Percentiles rank a stretch among this genome's conserved stretches.
These are phyloP conservation scores for Triticum turgidum DNA, from an alignment of 176 grass and related monocot genomes.

Conservation along the genomic window DNA sequence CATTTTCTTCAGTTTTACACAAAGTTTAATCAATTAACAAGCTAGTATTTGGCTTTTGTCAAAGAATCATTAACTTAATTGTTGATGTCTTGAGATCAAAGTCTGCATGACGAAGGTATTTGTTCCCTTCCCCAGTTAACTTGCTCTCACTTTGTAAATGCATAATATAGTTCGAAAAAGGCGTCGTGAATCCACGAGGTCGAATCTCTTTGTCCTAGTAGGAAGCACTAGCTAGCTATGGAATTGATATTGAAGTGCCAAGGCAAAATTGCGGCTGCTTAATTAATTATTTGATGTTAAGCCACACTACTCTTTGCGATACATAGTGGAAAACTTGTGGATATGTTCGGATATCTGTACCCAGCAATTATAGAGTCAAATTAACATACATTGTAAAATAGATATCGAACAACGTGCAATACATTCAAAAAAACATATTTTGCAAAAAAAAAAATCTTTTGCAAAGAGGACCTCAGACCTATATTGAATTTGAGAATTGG, in stretches of 20 bases:
- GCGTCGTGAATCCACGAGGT: neutral
- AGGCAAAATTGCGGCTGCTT: neutral
- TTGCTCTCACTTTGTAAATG: neutral
- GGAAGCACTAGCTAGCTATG: neutral
- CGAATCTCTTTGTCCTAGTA: neutral
- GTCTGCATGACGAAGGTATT: neutral
- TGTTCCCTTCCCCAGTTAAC: neutral
- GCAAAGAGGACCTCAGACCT: too few species aligned
- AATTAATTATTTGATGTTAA: neutral
- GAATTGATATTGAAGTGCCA: neutral
- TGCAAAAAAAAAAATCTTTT: too few species aligned
- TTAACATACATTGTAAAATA: neutral
- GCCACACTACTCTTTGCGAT: neutral
- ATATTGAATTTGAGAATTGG: too few species aligned
- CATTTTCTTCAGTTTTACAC: neutral
- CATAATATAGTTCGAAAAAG: neutral
- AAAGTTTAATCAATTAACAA: neutral
- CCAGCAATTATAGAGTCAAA: too few species aligned
- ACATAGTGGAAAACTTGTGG: neutral
- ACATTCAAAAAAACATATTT: too few species aligned
- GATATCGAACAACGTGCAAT: too few species aligned
- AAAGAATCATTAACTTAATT: neutral
- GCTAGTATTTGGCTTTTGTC: too few species aligned
- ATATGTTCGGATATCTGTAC: too few species aligned
- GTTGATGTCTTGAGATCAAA: neutral